Percentiles rank a stretch among this genome's conserved stretches.
Conservation (phyloP, 441 rosid species). For the Euphorbia corollata region DNA sequence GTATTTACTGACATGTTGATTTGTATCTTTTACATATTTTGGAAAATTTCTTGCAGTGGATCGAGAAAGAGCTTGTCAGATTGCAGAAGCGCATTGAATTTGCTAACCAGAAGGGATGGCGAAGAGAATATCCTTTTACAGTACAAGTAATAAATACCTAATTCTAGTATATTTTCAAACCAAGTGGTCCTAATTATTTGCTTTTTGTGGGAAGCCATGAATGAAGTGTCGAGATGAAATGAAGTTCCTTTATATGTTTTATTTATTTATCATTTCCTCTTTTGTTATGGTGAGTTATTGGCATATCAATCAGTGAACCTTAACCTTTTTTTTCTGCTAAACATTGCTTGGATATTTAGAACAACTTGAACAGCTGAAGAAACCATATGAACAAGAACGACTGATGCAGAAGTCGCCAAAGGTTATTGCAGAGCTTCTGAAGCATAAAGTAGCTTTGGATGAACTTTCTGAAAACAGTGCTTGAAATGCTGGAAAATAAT, state of each 20-base stretch:
- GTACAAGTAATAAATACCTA: neutral
- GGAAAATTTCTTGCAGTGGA: constrained; percentile 31
- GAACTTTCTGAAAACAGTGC: neutral
- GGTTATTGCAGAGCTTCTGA: constrained; percentile 29
- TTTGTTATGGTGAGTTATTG: neutral
- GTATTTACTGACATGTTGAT: neutral
- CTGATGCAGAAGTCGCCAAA: constrained; percentile 27
- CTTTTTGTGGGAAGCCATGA: neutral
- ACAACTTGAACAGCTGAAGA: constrained; percentile 37
- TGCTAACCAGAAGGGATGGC: constrained; percentile 50
- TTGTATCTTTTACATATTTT: neutral
- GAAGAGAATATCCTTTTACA: constrained; percentile 54
- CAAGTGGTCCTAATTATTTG: neutral
- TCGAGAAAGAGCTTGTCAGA: constrained; percentile 32
- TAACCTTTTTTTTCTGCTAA: constrained; percentile 20
- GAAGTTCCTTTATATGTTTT: too few relatives aligned
- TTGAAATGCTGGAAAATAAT: too few relatives aligned
- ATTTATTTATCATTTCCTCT: neutral
- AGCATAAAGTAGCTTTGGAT: constrained; percentile 11
- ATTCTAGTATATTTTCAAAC: neutral
- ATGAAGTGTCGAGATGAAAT: neutral
- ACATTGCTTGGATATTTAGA: constrained; percentile 30
- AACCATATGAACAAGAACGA: constrained; percentile 33
- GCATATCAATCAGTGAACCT: constrained; percentile 25
- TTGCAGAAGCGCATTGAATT: constrained; percentile 37